Conservation (phyloP, 2,329 filamentous ascomycete genomes). For the Fusarium robinianum region DNA sequence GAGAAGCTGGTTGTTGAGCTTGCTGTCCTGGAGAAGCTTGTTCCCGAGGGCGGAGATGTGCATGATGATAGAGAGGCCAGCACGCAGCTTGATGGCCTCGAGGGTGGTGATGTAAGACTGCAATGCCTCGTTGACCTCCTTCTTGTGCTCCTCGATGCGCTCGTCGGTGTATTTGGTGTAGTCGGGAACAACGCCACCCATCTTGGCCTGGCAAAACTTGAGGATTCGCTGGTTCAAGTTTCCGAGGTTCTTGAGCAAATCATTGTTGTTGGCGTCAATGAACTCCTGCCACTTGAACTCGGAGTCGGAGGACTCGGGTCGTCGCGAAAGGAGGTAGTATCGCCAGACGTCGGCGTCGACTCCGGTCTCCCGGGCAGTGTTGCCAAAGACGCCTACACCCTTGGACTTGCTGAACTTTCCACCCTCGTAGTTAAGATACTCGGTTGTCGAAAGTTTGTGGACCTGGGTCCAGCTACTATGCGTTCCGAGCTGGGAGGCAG, state of each 20-base stretch:
- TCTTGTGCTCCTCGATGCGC: conserved; percentile 57
- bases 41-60: conserved; percentile 65
- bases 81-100: conserved; percentile 72
- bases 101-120: conserved; percentile 69
- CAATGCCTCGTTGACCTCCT: conserved; percentile 69
- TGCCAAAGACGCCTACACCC: conserved; percentile 88
- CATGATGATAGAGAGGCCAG: conserved; percentile 67
- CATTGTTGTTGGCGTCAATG: conserved; percentile 84
- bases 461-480: conserved; percentile 87
- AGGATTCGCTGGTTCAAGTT: conserved; percentile 76
- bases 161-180: conserved; percentile 60
- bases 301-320: conserved; percentile 83
- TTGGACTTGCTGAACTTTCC: conserved; percentile 94
- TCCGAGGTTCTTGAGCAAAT: conserved; percentile 76
- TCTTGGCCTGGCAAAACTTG: conserved; percentile 78
- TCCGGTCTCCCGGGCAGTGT: conserved; percentile 84
- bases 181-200: conserved; percentile 70
- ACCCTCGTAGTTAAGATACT: conserved; percentile 83
- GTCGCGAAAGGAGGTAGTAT: conserved; percentile 84
- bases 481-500: conserved; percentile 82
- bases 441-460: conserved; percentile 84
- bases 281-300: conserved; percentile 90
- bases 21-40: conserved; percentile 56
- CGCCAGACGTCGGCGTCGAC: conserved; percentile 88
- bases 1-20: conserved; percentile 59